These are phyloP conservation scores for Pharus latifolius DNA, from an alignment of 176 grass and related monocot species.

Conservation along the genomic window DNA sequence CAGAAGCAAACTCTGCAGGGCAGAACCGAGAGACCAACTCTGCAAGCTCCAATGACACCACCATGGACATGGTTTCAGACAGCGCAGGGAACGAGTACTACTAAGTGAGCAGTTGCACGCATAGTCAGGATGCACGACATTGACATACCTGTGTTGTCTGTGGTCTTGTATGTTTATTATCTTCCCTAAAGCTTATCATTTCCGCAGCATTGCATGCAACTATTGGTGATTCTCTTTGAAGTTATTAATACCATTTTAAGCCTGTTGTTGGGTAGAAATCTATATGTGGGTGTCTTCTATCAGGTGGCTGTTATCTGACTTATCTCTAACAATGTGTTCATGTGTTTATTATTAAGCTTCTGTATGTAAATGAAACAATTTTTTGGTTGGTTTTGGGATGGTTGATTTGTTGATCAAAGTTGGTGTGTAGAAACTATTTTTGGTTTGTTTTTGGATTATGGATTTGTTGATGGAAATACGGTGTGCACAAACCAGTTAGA, in stretches of 20 bases:
- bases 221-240: background rate
- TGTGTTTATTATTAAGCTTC: background rate
- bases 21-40: slow-evolving; percentile 49
- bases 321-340: background rate
- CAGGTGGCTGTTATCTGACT: slow-evolving; percentile 1
- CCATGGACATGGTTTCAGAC: slow-evolving; percentile 79
- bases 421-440: too few species aligned
- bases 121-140: background rate
- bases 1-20: slow-evolving; percentile 33
- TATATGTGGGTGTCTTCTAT: background rate
- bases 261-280: slow-evolving; percentile 13
- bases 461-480: too few species aligned
- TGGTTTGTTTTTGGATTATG: too few species aligned
- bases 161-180: background rate
- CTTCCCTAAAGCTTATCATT: slow-evolving; percentile 6
- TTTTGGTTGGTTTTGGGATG: too few species aligned
- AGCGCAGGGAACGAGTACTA: slow-evolving; percentile 29
- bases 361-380: slow-evolving; percentile 30
- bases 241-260: background rate
- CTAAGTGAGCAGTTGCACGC: background rate
- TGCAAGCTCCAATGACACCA: slow-evolving; percentile 57
- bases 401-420: too few species aligned
- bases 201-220: background rate
- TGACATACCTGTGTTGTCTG: background rate
- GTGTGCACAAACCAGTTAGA: too few species aligned